Evolutionary conservation across 495 filamentous ascomycete species (phyloP).

Genomic region (Aspergillus affinis): DNA sequence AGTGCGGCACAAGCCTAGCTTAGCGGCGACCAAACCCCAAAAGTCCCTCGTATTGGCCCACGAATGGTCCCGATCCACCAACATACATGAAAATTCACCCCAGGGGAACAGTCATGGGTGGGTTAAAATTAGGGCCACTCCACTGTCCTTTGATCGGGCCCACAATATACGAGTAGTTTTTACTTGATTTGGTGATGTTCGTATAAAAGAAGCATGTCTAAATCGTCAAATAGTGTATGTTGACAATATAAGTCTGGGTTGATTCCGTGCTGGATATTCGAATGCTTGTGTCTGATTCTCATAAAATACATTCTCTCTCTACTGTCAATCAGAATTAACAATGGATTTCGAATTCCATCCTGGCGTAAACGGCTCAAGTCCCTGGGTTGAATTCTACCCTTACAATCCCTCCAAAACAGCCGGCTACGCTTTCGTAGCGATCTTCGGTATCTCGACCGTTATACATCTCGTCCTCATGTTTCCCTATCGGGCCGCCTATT

Average conservation of each 20-base stretch:
- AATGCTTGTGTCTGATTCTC: background rate
- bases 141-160: background rate
- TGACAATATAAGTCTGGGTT: slow-evolving; percentile 5
- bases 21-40: too few relatives aligned
- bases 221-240: background rate
- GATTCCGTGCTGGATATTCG: background rate
- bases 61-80: background rate
- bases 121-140: slow-evolving; percentile 3
- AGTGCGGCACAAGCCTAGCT: too few relatives aligned
- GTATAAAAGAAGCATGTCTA: background rate
- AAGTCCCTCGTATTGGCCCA: background rate
- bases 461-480: slow-evolving; percentile 44
- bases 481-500: slow-evolving; percentile 49
- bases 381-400: slow-evolving; percentile 45
- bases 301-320: too few relatives aligned
- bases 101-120: too few relatives aligned
- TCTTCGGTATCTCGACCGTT: slow-evolving; percentile 44
- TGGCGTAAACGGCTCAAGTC: slow-evolving; percentile 31
- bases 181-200: slow-evolving; percentile 22
- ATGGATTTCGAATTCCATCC: slow-evolving; percentile 40
- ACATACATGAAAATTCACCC: background rate
- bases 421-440: slow-evolving; percentile 46
- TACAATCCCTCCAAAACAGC: slow-evolving; percentile 49
- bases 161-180: too few relatives aligned
- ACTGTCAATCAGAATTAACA: background rate